Base-by-base conservation (phyloP, 371 early-diverging fungal species). In the Neoconidiobolus thromboides region DNA sequence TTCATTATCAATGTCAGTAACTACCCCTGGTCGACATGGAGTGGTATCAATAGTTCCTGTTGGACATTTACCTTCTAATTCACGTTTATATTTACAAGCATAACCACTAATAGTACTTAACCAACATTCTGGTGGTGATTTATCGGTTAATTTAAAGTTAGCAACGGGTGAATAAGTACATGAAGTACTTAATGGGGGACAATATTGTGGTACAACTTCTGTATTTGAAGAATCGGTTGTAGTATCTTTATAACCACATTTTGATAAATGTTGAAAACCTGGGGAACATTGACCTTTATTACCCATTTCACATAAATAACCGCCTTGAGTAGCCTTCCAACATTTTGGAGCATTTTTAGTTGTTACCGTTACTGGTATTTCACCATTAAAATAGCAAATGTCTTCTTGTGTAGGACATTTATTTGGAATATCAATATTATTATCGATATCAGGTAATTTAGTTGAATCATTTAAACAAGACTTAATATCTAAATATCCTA, bases 51-150 rank as follows among this genome's bases (percentile, higher is more conserved):
- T 39, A 4, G 54, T 39, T 9, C 54, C 54, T 3, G 37, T 36
- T 38, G 54, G 54, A 41, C 54, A 54, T 38, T 39, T 26, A 3
- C 54, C 54, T 54, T 6, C 6, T 4, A 54, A 7, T 5, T 54
- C 54, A 14, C 40, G 40, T 38, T 54, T 54, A 39, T 39, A 54
- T 14, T 41, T 37, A 14, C 54, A 54, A 9, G 40, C 41, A 39
- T 9, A 37, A 14, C 40, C 37, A 7, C 39, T 36, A 7, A 38
- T 41, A 7, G 41, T 41, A 3, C 2, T 4, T 41, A 41, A 26
- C 54, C 54, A 54, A 41, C 54, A 54, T 54, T 54, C 54, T 6
- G 54, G 54, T 39, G 41, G 40, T 6, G 15, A 38, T 39, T 54
- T 7, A 38, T 54, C 54, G 38, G 6, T 41, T 14, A 54, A 39